Percentiles rank a stretch among this genome's conserved stretches.
Evolutionary conservation across 139 green algal species (phyloP).

Genomic region (Eudorina sp.): DNA sequence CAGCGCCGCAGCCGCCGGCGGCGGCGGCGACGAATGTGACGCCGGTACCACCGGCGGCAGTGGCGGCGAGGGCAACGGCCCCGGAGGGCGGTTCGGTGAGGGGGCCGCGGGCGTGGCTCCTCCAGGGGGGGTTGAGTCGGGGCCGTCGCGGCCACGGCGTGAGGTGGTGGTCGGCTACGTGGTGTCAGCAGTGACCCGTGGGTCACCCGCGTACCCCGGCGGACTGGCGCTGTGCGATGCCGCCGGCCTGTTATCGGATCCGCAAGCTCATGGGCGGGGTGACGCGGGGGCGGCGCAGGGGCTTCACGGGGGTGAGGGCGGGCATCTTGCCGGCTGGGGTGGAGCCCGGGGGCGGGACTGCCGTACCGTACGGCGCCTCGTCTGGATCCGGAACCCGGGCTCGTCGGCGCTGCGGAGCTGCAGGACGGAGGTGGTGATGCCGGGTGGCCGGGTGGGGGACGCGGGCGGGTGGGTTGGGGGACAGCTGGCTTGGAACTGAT

Average conservation of each 20-base stretch:
- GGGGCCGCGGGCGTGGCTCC: too few species aligned
- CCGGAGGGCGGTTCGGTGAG: background rate
- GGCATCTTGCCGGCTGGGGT: background rate
- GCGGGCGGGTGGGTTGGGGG: background rate
- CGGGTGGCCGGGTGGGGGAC: background rate
- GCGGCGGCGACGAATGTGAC: background rate
- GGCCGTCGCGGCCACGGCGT: background rate
- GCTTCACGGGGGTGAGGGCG: too few species aligned
- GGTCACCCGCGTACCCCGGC: background rate
- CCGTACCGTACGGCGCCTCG: background rate
- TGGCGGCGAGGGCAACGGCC: background rate
- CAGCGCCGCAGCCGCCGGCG: too few species aligned
- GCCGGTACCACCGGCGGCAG: background rate
- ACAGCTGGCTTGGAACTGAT: constrained; percentile 9
- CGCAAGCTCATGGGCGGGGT: background rate
- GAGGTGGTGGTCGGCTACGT: constrained; percentile 33
- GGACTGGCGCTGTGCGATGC: constrained; percentile 22
- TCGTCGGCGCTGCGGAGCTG: background rate
- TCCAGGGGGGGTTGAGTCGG: too few species aligned
- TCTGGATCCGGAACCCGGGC: constrained; percentile 28
- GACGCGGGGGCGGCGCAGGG: background rate
- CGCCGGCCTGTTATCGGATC: background rate
- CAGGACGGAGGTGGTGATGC: background rate
- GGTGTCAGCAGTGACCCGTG: background rate
- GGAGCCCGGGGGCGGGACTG: too few species aligned